Evolutionary conservation across 805 yeast genomes (phyloP).

Genomic region (Yarrowia porcina): DNA sequence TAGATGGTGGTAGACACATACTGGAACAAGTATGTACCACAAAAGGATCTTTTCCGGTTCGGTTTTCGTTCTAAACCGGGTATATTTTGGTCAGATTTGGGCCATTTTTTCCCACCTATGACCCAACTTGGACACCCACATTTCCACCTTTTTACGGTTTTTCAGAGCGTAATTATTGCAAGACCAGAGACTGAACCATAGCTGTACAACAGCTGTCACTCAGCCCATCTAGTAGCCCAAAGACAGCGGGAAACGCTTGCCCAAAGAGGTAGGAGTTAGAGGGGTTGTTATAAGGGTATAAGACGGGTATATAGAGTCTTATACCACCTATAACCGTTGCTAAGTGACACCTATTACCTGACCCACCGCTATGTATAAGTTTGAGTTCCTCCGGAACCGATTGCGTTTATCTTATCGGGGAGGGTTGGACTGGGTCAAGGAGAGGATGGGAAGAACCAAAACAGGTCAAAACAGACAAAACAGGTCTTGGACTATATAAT

Average conservation of each 20-base stretch:
- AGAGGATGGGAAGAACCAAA: too few relatives aligned
- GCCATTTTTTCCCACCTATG: too few relatives aligned
- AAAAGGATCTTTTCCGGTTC: too few relatives aligned
- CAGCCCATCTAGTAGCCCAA: background rate
- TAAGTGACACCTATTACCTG: background rate
- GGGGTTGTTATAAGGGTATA: too few relatives aligned
- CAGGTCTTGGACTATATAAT: too few relatives aligned
- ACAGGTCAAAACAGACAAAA: too few relatives aligned
- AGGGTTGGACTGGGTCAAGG: background rate
- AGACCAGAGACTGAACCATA: background rate
- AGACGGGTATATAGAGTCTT: too few relatives aligned
- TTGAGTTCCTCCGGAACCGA: background rate
- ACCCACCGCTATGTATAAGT: background rate
- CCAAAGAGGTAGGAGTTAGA: background rate
- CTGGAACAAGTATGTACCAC: too few relatives aligned
- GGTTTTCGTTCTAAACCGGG: too few relatives aligned
- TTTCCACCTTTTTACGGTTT: background rate
- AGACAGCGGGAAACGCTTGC: background rate
- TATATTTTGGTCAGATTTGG: too few relatives aligned
- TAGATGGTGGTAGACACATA: too few relatives aligned
- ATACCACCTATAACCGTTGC: background rate
- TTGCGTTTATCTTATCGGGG: conserved; percentile 3
- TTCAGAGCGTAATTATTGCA: background rate
- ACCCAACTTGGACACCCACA: background rate
- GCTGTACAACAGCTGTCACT: background rate